Evolutionary conservation across 73 alveolate genomes (phyloP), one percentile per base, ranked within the genome.

Genomic region (Durusdinium trenchii): DNA sequence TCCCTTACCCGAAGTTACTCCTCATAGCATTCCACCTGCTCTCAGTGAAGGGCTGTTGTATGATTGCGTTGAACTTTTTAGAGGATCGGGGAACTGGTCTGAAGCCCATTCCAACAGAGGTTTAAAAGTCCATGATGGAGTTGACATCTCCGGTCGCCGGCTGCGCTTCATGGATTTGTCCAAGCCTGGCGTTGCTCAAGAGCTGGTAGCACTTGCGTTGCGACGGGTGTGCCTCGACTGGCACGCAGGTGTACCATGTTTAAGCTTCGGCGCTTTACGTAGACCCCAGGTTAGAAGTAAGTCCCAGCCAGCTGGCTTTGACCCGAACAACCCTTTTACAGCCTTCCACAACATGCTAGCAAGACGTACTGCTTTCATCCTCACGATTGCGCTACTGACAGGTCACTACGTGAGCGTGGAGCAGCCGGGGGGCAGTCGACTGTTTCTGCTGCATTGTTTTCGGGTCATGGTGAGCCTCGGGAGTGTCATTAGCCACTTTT

Each of bases 51-150:
- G 95, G 0, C 3, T 85, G 47, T 10, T 85, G 0, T 85, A 0
- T 40, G 95, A 85, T 38, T 42, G 47, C 57, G 0, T 85, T 0
- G 95, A 85, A 32, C 36, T 85, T 45, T 82, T 82, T 3, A 23
- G 79, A 57, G 94, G 94, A 6, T 16, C 51, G 32, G 94, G 94
- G 30, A 52, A 51, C 20, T 85, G 94, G 94, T 10, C 79, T 4
- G 30, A 42, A 28, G 79, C 78, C 0, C 94, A 46, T 32, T 1
- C 42, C 12, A 50, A 47, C n/a, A 40, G 16, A 16, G 91, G 91
- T 7, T 6, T 81, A 23, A 26, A 9, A 2, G 47, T 81, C 47
- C 91, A 81, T 1, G 67, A 6, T 23, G 67, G 60, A 1, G 38
- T 32, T 1, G 60, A 47, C 14, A 26, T 30, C 14, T 46, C 67